phyloP scores from a whole-genome alignment of 2,329 filamentous ascomycete species.

The Aspergillus carbonarius region DNA sequence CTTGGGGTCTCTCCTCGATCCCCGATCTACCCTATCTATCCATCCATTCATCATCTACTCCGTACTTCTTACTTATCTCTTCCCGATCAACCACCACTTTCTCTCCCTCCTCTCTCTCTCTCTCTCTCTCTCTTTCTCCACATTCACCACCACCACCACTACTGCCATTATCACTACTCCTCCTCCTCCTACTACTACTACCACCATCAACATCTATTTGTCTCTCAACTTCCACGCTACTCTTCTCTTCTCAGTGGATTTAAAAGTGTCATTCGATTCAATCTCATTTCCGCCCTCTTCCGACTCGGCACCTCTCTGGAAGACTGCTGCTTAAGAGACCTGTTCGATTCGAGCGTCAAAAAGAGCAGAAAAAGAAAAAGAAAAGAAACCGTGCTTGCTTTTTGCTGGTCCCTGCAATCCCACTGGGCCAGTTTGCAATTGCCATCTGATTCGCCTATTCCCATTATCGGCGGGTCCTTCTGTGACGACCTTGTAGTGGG shows the following conservation, averaged over 20 bases:
- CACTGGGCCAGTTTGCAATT: conserved; percentile 29
- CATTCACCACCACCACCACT: not conserved
- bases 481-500: not conserved
- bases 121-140: not conserved
- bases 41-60: not conserved
- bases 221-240: not conserved
- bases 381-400: not conserved
- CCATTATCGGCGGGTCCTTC: not conserved
- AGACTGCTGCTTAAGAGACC: conserved; percentile 17
- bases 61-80: not conserved
- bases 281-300: not conserved
- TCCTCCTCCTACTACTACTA: too few relatives aligned
- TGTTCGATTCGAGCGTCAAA: not conserved
- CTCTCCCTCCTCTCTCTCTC: not conserved
- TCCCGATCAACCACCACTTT: conserved; percentile 1
- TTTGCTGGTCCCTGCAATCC: conserved; percentile 17
- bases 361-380: not conserved
- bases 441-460: conserved; percentile 24
- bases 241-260: not conserved
- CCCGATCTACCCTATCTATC: conserved; percentile 1
- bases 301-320: conserved; percentile 20
- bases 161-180: not conserved
- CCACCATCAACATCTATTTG: not conserved
- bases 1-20: not conserved
- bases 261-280: not conserved